A percentile compares a stretch with the other conserved stretches of the same genome.
Evolutionary conservation across 257 asterid genomes (phyloP).

Genomic region (Solanum stenotomum): DNA sequence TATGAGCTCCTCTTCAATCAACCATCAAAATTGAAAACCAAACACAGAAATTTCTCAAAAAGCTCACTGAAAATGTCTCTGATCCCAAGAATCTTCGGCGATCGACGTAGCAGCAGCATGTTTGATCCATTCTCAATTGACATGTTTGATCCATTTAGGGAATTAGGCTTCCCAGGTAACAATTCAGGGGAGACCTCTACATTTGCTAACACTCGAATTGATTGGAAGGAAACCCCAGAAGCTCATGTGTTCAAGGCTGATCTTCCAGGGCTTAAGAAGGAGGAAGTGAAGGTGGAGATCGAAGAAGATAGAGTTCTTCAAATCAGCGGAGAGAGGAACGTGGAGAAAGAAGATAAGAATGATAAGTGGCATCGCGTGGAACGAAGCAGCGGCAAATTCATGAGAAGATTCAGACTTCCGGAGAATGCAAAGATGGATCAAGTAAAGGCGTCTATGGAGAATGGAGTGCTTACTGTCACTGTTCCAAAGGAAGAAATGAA

Average conservation of each 20-base stretch:
- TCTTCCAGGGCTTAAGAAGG: not conserved
- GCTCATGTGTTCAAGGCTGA: not conserved
- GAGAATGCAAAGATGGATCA: conserved; percentile 7
- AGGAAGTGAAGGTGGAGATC: not conserved
- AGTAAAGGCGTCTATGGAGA: conserved; percentile 4
- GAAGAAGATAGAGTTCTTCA: conserved; percentile 2
- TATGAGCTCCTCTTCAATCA: not conserved
- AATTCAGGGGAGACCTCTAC: not conserved
- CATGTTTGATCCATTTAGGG: not conserved
- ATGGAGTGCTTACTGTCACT: conserved; percentile 2
- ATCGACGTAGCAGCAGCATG: not conserved
- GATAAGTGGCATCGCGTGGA: conserved; percentile 9
- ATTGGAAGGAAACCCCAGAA: not conserved
- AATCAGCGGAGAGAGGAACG: conserved; percentile 4
- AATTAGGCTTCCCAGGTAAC: not conserved
- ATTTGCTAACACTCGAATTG: not conserved
- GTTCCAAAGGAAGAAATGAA: conserved; percentile 9
- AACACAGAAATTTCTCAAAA: not conserved
- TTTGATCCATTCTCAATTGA: not conserved
- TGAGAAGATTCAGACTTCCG: conserved; percentile 7
- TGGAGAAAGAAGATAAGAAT: conserved; percentile 10
- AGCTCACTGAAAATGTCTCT: not conserved
- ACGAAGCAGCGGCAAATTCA: conserved; percentile 6
- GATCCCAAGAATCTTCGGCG: not conserved
- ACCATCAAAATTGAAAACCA: not conserved